Conservation (phyloP, 306 rosid genomes). For the Echinosophora koreensis region DNA sequence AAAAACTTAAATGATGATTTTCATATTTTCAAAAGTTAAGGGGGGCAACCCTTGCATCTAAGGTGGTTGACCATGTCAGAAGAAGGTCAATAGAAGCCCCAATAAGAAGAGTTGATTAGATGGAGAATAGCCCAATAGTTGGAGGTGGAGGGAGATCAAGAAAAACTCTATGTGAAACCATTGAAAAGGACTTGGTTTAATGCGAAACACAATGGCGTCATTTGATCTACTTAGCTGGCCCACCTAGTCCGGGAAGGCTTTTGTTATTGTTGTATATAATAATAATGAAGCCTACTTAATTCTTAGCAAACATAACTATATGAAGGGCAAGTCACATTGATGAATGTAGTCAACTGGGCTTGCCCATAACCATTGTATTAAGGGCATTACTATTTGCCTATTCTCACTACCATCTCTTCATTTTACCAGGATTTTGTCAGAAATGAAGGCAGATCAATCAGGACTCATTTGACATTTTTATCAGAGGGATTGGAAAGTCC, state of each 20-base stretch:
- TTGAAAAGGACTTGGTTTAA: background rate
- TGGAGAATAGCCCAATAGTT: background rate
- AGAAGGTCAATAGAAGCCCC: no score
- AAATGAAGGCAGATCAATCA: conserved; percentile 76
- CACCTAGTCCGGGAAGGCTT: background rate
- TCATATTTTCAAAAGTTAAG: no score
- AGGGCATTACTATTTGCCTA: conserved; percentile 23
- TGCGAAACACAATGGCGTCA: background rate
- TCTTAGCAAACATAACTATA: conserved; percentile 4
- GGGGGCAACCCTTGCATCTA: no score
- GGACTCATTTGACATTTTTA: conserved; percentile 71
- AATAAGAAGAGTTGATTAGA: background rate
- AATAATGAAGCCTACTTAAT: conserved; percentile 1
- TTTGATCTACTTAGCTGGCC: background rate
- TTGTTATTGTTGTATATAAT: background rate
- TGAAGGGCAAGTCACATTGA: conserved; percentile 27
- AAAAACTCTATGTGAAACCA: background rate
- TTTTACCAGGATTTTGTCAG: conserved; percentile 80
- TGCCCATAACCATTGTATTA: conserved; percentile 32
- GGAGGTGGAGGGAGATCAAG: background rate
- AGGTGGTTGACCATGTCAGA: no score
- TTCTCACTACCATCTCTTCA: conserved; percentile 39
- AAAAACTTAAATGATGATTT: no score
- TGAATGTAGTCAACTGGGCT: conserved; percentile 23
- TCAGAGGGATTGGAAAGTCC: conserved; percentile 91